Percentiles rank a stretch among this genome's conserved stretches.
These are phyloP conservation scores for Violaceomyces palustris DNA, from an alignment of 1,284 basidiomycete species.

Conservation along the genomic window DNA sequence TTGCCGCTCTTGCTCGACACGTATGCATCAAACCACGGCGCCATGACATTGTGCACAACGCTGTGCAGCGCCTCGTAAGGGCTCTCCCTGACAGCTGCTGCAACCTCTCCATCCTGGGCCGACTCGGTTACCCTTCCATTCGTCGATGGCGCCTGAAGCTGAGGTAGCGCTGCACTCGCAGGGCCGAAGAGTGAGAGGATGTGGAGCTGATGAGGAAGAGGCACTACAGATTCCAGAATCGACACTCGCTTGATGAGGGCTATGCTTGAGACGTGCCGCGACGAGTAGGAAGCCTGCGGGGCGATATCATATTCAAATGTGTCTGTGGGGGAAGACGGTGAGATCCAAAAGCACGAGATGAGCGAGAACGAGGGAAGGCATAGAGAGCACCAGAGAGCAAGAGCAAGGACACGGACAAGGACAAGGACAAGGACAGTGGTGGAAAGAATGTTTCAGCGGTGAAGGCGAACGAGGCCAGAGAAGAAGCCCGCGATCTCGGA, in stretches of 20 bases:
- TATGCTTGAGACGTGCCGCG: constrained; percentile 75
- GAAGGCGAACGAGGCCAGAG: no score
- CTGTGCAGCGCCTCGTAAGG: constrained; percentile 94
- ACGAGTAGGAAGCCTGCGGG: constrained; percentile 71
- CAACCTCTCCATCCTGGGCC: constrained; percentile 8
- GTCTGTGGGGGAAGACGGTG: neutral
- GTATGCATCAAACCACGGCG: constrained; percentile 97
- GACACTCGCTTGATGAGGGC: constrained; percentile 89
- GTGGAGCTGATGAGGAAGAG: constrained; percentile 80
- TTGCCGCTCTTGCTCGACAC: constrained; percentile 59
- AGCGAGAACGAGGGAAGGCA: neutral
- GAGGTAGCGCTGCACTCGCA: constrained; percentile 60
- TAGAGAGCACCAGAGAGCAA: no score
- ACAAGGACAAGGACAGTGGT: neutral
- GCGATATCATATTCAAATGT: constrained; percentile 62
- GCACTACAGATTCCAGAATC: constrained; percentile 70
- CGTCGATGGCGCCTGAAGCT: constrained; percentile 1
- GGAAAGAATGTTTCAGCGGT: neutral
- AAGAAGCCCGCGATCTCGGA: no score
- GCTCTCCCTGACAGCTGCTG: constrained; percentile 33
- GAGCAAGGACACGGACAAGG: neutral
- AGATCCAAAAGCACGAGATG: no score
- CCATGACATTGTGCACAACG: constrained; percentile 91
- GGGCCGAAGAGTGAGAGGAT: constrained; percentile 88
- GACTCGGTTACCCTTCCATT: constrained; percentile 3